Evolutionary conservation across 176 grass and related monocot species (phyloP), one percentile per base, ranked within the genome.

Genomic region (Carex parvula): DNA sequence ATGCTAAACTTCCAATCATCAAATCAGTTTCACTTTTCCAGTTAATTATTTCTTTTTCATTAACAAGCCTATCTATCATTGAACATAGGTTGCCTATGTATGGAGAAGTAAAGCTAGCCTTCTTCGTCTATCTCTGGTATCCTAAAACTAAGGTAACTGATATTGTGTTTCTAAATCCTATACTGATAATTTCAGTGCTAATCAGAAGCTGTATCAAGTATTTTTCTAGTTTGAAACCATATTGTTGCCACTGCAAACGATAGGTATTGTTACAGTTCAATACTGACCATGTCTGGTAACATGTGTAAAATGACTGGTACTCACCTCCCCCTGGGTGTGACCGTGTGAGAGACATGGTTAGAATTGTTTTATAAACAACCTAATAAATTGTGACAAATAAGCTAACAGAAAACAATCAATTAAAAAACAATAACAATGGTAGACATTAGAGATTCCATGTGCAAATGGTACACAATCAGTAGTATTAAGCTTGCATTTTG

Each of bases 101-200:
- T 87, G 87, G 84, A 86, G 92, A 98, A 91, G 87, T 88, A 20
- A 98, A 98, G 84, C 82, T 98, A 81, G 92, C 95, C 62, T 97
- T 98, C 86, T 94, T 94, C 80, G 95, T 94, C 54, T 97, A 92
- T 87, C 82, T 97, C 16, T 97, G 95, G 92, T 97, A 92, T 82
- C 95, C 95, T 13, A 97, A 97, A 90, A 97, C 92, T 61, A 97
- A 92, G 92, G 95, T 94, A 90, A 86, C 21, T 70, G 30, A 58
- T 2, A 48, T 75, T 53, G 39, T 14, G 41, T 44, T 37, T 67
- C 85, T 18, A 9, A 80, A 68, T 12, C 65, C 68, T 32, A 9
- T 42, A 30, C 32, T 42, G n/a, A 29, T 74, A 3, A 18, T 46
- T 74, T 76, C 21, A 30, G 37, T 76, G 10, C 8, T 53, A 5